Conservation (phyloP, 495 filamentous ascomycete genomes). For the Tuber magnatum region DNA sequence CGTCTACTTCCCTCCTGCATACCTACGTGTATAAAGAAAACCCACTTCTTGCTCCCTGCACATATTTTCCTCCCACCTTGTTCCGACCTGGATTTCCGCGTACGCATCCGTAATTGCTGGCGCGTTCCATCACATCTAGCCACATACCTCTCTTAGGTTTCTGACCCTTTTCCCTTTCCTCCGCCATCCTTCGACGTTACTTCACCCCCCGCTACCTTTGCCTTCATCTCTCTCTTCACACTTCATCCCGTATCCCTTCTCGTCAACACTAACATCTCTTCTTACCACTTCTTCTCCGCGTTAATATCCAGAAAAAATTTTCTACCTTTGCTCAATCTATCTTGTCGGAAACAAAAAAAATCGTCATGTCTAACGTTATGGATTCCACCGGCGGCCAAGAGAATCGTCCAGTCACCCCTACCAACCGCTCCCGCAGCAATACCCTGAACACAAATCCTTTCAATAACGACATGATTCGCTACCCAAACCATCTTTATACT, state of each 20-base stretch:
- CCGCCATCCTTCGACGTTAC: slow-evolving; percentile 2
- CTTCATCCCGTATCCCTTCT: not conserved
- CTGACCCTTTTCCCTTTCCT: not conserved
- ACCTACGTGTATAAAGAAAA: not conserved
- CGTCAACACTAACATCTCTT: slow-evolving; percentile 4
- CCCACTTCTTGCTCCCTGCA: not conserved
- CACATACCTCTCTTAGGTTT: not conserved
- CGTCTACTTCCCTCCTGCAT: slow-evolving; percentile 4
- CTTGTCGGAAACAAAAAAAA: not conserved
- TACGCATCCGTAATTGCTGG: not conserved
- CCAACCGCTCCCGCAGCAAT: slow-evolving; percentile 20
- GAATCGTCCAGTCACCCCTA: slow-evolving; percentile 16
- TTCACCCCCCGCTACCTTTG: slow-evolving; percentile 2
- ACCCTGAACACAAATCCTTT: slow-evolving; percentile 28
- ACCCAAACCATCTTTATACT: slow-evolving; percentile 12
- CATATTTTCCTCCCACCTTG: not conserved
- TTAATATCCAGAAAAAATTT: not conserved
- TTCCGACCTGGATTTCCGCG: not conserved
- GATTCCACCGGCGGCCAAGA: slow-evolving; percentile 22
- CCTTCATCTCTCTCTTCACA: not conserved
- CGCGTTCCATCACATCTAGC: not conserved
- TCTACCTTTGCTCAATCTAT: slow-evolving; percentile 9
- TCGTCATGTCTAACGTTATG: slow-evolving; percentile 10
- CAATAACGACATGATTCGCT: slow-evolving; percentile 29
- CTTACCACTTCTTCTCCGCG: not conserved